Evolutionary conservation across 306 rosid genomes (phyloP), one percentile per base, ranked within the genome.

Genomic region (Trifolium repens): DNA sequence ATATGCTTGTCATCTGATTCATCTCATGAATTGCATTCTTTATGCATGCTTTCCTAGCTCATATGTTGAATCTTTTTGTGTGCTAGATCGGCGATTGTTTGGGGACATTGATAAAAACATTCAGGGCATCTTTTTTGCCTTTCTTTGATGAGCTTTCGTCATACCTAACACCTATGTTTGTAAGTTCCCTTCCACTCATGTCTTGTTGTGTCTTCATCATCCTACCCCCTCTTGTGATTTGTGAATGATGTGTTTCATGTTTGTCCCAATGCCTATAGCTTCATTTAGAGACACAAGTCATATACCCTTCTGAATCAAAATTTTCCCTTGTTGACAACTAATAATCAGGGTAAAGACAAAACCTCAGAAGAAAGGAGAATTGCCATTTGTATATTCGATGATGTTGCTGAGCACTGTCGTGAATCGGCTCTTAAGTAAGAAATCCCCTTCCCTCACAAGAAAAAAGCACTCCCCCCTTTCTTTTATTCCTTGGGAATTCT

Each of bases 281-380:
- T 42, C 50, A 10, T 52, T 16, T 47, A 9, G 16, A 24, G 52
- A 49, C 11, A 4, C 19, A 68, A 76, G 35, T 19, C 17, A 74
- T 65, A 24, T 17, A 52, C 16, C 42, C 46, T 57, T 46, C 27
- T 63, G 58, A 61, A 49, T 54, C 46, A 47, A 55, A 39, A 19
- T 26, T 54, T 54, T 24, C 24, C 39, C 37, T 52, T 57, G 8
- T 65, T 76, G 17, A 46, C 67, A 53, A 72, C 73, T 77, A 83
- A n/a, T 47, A 52, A 78, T 12, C 83, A 96, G 99, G 98, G 97
- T 13, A 96, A 91, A 85, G 99, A 92, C 84, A 96, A 84, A 82
- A 78, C 98, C 30, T 84, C 97, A 40, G 99, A 90, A 81, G 99
- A 96, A 89, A 89, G 99, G 86, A 88, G 99, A 77, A 96, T 92